A percentile compares a stretch with the other conserved stretches of the same genome.
phyloP scores from a whole-genome alignment of 768 basidiomycete genomes.

The Tulasnella sp. region DNA sequence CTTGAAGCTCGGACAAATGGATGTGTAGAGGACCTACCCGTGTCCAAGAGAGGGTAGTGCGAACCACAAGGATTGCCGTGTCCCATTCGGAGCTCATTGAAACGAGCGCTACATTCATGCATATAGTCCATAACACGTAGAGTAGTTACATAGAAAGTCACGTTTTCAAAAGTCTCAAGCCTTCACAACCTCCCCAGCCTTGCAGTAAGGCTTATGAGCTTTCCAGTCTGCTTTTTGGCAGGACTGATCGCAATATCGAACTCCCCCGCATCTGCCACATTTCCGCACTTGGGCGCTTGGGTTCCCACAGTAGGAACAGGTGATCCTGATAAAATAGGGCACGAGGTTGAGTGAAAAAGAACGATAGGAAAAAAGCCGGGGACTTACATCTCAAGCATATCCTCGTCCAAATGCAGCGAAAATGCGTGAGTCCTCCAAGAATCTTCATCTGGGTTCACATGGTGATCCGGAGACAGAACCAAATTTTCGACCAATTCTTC shows the following conservation, averaged over 20 bases:
- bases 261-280: slow-evolving; percentile 13
- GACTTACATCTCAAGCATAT: slow-evolving; percentile 5
- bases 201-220: slow-evolving; percentile 5
- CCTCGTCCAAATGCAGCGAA: slow-evolving; percentile 4
- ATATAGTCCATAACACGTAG: too few species aligned
- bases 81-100: too few species aligned
- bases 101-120: too few species aligned
- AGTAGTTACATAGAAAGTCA: not conserved
- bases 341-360: not conserved
- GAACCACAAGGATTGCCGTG: too few species aligned
- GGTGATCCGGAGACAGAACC: not conserved
- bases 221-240: slow-evolving; percentile 18
- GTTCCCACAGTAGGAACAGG: slow-evolving; percentile 16
- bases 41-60: too few species aligned
- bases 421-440: not conserved
- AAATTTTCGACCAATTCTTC: slow-evolving; percentile 5
- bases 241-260: slow-evolving; percentile 15
- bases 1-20: too few species aligned
- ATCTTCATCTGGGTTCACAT: slow-evolving; percentile 5
- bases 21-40: too few species aligned
- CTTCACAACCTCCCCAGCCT: not conserved
- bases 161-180: not conserved
- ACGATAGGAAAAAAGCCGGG: not conserved
- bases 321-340: not conserved
- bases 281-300: slow-evolving; percentile 18